phyloP scores from a whole-genome alignment of 495 filamentous ascomycete species.

The Penicillium macrosclerotiorum region DNA sequence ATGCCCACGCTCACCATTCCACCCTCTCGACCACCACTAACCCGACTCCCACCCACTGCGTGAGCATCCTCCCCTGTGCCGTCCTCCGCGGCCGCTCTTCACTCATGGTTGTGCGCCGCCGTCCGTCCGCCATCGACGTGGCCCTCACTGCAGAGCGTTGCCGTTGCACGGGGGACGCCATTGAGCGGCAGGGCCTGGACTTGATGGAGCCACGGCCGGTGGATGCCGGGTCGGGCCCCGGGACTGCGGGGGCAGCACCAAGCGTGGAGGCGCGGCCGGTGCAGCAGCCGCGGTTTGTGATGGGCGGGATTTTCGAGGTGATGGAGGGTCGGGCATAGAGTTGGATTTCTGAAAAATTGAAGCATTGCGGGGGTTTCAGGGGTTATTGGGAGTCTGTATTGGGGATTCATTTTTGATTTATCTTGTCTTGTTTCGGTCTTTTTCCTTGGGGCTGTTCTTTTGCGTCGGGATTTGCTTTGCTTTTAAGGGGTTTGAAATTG shows the following conservation, averaged over 20 bases:
- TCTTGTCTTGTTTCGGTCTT: constrained; percentile 3
- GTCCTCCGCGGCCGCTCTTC: constrained; percentile 36
- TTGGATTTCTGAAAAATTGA: too few relatives aligned
- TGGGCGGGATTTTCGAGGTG: constrained; percentile 50
- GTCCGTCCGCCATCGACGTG: constrained; percentile 43
- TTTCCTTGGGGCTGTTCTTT: too few relatives aligned
- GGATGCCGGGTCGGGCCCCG: too few relatives aligned
- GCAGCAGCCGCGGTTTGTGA: constrained; percentile 39
- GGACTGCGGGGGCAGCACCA: too few relatives aligned
- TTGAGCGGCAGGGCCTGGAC: constrained; percentile 41
- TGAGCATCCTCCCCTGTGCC: constrained; percentile 27
- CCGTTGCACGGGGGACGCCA: constrained; percentile 34
- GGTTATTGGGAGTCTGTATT: constrained; percentile 1
- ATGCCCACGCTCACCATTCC: constrained; percentile 17
- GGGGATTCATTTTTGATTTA: constrained; percentile 1
- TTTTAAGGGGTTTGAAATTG: too few relatives aligned
- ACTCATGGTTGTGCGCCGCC: constrained; percentile 35
- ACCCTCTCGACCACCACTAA: constrained; percentile 2
- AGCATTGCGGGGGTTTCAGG: too few relatives aligned
- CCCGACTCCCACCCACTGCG: background rate
- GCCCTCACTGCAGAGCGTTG: constrained; percentile 41
- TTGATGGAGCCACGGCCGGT: constrained; percentile 48
- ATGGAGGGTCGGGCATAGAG: constrained; percentile 44
- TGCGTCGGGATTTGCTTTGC: too few relatives aligned
- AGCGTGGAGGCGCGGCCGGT: too few relatives aligned